Conservation (phyloP, 345 rosid species). For the Populus simonii region DNA sequence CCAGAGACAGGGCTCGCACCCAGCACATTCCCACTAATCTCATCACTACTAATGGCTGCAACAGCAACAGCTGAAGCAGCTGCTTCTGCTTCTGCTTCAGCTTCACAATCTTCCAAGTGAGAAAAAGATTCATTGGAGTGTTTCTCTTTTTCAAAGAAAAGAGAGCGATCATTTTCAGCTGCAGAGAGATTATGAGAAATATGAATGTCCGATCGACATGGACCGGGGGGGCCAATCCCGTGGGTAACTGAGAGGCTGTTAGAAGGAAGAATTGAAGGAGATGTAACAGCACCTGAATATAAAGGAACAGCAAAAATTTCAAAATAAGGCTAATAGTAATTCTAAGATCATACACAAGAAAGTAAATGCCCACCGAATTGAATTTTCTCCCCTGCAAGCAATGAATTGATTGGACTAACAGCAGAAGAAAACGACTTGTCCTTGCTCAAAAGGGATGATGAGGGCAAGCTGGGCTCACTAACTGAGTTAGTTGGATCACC, state of each 20-base stretch:
- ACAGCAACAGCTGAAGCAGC: slow-evolving; percentile 94
- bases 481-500: slow-evolving; percentile 56
- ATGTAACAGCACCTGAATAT: slow-evolving; percentile 81
- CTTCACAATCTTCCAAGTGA: slow-evolving; percentile 69
- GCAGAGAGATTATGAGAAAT: slow-evolving; percentile 41
- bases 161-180: slow-evolving; percentile 46
- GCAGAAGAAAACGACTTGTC: slow-evolving; percentile 63
- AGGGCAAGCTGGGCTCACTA: slow-evolving; percentile 46
- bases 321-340: background rate
- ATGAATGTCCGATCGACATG: slow-evolving; percentile 47
- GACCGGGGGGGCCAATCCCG: slow-evolving; percentile 58
- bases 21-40: slow-evolving; percentile 50
- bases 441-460: slow-evolving; percentile 52
- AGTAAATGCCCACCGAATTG: slow-evolving; percentile 71
- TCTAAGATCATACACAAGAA: slow-evolving; percentile 3
- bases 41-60: slow-evolving; percentile 88
- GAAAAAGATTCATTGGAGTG: slow-evolving; percentile 45
- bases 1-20: slow-evolving; percentile 44
- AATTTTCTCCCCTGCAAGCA: slow-evolving; percentile 94
- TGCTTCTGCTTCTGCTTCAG: slow-evolving; percentile 61
- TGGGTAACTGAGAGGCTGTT: slow-evolving; percentile 46
- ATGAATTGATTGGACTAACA: slow-evolving; percentile 69
- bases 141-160: slow-evolving; percentile 73
- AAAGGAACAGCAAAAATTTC: slow-evolving; percentile 11
- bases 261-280: slow-evolving; percentile 67